Conservation (phyloP, 495 filamentous ascomycete species). For the Aspergillus nanangensis region DNA sequence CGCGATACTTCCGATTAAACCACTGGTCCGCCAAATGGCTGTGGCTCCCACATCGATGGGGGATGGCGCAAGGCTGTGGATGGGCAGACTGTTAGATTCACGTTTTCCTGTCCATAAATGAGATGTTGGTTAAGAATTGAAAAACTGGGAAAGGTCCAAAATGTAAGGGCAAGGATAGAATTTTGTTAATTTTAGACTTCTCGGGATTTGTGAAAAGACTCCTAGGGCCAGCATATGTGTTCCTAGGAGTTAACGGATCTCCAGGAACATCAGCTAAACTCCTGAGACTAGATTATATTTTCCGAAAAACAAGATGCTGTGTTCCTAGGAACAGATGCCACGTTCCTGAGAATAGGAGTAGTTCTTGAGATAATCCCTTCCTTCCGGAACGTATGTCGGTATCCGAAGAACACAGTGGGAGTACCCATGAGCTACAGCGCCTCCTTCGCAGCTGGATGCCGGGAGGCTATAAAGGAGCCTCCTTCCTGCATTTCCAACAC, state of each 20-base stretch:
- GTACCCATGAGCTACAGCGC: background rate
- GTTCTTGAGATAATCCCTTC: background rate
- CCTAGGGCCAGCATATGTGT: background rate
- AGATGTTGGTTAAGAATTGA: background rate
- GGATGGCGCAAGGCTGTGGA: background rate
- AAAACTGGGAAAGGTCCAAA: background rate
- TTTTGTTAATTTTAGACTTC: background rate
- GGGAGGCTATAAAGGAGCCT: background rate
- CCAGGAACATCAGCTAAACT: background rate
- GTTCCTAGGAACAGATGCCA: background rate
- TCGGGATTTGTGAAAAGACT: background rate
- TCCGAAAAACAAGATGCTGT: too few relatives aligned
- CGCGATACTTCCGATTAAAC: background rate
- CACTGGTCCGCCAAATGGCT: background rate
- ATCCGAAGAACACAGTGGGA: background rate
- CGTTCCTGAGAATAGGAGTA: background rate
- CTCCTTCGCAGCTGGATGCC: too few relatives aligned
- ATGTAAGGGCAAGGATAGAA: background rate
- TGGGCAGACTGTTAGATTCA: background rate
- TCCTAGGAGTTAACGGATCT: background rate
- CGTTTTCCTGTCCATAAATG: background rate
- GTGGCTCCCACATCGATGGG: background rate
- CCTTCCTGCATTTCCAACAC: background rate
- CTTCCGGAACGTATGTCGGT: background rate
- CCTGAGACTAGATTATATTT: background rate